Evolutionary conservation across 2,329 filamentous ascomycete species (phyloP).

Genomic region (Fusarium clavum): DNA sequence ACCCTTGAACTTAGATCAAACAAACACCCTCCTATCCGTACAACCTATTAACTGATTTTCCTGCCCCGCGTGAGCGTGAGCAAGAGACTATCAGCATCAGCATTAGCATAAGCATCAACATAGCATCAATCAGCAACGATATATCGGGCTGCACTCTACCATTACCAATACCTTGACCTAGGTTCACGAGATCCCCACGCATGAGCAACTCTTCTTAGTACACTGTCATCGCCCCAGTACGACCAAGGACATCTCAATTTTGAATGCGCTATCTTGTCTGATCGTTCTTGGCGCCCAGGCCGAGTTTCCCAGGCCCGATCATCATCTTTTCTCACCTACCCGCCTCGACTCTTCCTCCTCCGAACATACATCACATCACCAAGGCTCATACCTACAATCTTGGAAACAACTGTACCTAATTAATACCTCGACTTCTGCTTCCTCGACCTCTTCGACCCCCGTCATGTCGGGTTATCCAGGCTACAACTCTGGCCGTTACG

Average conservation of each 20-base stretch:
- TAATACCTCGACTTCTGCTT: neutral
- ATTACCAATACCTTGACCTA: neutral
- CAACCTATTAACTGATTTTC: conserved; percentile 1
- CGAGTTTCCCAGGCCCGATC: conserved; percentile 27
- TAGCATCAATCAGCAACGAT: conserved; percentile 18
- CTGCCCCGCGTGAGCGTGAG: conserved; percentile 38
- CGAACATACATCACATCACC: conserved; percentile 9
- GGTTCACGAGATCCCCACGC: conserved; percentile 20
- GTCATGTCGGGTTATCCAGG: conserved; percentile 73
- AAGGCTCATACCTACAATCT: neutral
- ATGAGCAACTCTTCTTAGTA: conserved; percentile 1
- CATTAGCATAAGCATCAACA: conserved; percentile 26
- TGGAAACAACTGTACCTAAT: neutral
- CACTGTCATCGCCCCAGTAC: conserved; percentile 24
- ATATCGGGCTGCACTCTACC: neutral
- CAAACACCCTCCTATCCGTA: conserved; percentile 9
- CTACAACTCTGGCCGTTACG: conserved; percentile 63
- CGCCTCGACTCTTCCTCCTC: conserved; percentile 19
- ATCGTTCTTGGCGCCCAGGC: conserved; percentile 36
- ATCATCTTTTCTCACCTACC: conserved; percentile 21
- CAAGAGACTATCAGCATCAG: conserved; percentile 19
- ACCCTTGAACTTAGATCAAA: conserved; percentile 22
- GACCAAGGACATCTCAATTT: conserved; percentile 26
- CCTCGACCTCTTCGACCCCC: conserved; percentile 9
- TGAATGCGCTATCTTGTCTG: conserved; percentile 29